Evolutionary conservation across 371 early-diverging fungal species (phyloP), one percentile per base, ranked within the genome.

Genomic region (Lichtheimia hyalospora): DNA sequence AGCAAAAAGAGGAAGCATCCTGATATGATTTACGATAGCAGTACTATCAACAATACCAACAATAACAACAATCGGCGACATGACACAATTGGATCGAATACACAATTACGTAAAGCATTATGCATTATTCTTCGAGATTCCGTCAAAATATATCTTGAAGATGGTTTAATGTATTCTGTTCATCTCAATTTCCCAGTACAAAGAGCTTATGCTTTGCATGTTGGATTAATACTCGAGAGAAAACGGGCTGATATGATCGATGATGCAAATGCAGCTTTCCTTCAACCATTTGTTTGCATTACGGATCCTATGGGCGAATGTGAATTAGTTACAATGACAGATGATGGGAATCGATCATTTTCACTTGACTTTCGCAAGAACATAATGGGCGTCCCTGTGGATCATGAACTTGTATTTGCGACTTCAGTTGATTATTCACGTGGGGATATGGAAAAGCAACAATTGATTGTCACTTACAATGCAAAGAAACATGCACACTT

Each of bases 131-230:
- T 66, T 13, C 49, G 46, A 14, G 62, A 66, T 15, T 40, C 44
- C 10, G 54, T 66, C 44, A 66, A 61, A 41, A 51, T 66, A 10
- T 52, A 66, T 43, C 62, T 66, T 52, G 44, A 21, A 8, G 66
- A 66, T 21, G 66, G 66, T 15, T 40, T 40, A 28, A 56, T 43
- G 28, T 62, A 66, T 25, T 58, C 57, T 3, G 54, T 66, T 15
- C 54, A 58, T 42, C 46, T 66, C 16, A 58, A 60, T 0, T 61
- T 61, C 44, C 41, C 54, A 2, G 62, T 66, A 8, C 66, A 62
- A 28, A 44, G 42, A 21, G 57, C 58, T 3, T 57, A 57, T 16
- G 53, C 66, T 5, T 24, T 66, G 2, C 43, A 61, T n/a, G 54
- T 66, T 10, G 66, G 66, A 6, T 15, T 66, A 7, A 25, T 66